Conservation (phyloP, 306 rosid genomes). For the Acmispon strigosus region DNA sequence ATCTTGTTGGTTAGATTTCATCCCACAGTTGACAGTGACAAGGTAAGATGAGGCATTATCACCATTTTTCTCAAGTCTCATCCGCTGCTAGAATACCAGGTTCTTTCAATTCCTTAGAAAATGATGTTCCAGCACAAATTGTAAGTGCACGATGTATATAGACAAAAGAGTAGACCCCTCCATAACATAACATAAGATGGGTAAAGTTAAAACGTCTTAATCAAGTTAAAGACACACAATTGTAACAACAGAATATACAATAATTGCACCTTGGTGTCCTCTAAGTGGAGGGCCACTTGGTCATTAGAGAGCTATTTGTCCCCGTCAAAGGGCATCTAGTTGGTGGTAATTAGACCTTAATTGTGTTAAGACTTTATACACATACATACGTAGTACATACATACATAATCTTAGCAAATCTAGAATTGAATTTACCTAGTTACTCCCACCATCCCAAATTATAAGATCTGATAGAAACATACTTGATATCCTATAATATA, state of each 20-base stretch:
- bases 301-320: conserved; percentile 11
- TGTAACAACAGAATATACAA: not conserved
- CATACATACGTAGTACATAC: no score
- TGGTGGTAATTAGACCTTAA: not conserved
- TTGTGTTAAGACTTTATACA: no score
- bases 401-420: no score
- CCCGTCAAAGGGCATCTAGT: not conserved
- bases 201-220: conserved; percentile 6
- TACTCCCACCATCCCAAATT: no score
- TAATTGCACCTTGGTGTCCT: not conserved
- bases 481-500: no score
- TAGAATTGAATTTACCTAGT: no score
- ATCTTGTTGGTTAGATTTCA: no score
- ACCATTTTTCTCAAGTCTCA: not conserved
- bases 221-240: not conserved
- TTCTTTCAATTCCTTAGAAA: not conserved
- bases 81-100: not conserved
- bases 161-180: not conserved
- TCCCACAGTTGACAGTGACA: not conserved
- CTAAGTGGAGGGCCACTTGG: conserved; percentile 13
- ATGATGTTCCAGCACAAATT: not conserved
- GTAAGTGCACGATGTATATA: not conserved
- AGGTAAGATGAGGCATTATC: not conserved
- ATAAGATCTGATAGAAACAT: no score
- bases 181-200: not conserved